Base-by-base conservation (phyloP, 108 stramenopile species). In the Skeletonema marinoi region DNA sequence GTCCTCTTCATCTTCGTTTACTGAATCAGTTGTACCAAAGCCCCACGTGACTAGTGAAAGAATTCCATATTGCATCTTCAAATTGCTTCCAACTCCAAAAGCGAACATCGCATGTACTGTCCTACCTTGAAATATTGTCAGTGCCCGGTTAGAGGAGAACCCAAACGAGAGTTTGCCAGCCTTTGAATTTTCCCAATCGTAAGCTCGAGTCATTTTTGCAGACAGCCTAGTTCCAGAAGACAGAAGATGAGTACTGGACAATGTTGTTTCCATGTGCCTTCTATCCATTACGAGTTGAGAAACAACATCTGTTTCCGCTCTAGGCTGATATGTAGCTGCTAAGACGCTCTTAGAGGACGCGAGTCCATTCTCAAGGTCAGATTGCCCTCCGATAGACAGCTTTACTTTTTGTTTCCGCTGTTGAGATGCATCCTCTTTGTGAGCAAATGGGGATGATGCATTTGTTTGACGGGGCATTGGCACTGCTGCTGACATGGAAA, bases 261-360 rank as follows among this genome's bases (percentile, higher is more conserved):
- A 7, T 30, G 67, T 66, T 42, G 79, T 74, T 60, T 80, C 79
- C 16, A 80, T 25, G 44, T 67, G 78, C 32, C 74, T 74, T 16
- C 68, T 25, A n/a, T 73, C 79, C n/a, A 80, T 42, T 3, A 46
- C 32, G 4, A 83, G 25, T 19, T 83, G 78, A 9, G 75, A 70
- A 8, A 74, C 48, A 11, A 87, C 50, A 65, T 60, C 44, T 3
- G 83, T 87, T 29, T 80, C 56, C 32, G 61, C 25, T 11, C 48
- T 41, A 30, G 86, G 83, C 70, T 70, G 32, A 46, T 87, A 84
- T 14, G 51, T 54, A 56, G 80, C 63, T 12, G 71, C 65, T 0
- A 87, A 17, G 0, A 59, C 21, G 12, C 76, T 76, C 25, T 48
- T 39, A 8, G 76, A 71, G 2, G 69, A 62, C 7, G 67, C 83